A percentile compares a stretch with the other conserved stretches of the same genome.
Evolutionary conservation across 1,284 basidiomycete genomes (phyloP).

Genomic region (Earliella scabrosa): DNA sequence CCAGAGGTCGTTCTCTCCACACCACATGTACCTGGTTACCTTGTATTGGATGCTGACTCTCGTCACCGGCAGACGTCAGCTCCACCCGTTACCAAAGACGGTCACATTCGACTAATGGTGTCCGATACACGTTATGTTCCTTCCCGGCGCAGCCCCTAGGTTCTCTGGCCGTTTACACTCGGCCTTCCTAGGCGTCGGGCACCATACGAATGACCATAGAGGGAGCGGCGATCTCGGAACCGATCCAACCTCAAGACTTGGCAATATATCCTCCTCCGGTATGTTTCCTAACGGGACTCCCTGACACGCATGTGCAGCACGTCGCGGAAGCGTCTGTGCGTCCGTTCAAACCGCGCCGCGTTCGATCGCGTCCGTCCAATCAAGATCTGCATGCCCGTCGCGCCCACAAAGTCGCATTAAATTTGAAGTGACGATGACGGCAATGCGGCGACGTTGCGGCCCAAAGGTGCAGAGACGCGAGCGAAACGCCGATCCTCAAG

Average conservation of each 20-base stretch:
- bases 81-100: background rate
- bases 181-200: constrained; percentile 9
- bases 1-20: no score
- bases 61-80: background rate
- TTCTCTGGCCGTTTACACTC: background rate
- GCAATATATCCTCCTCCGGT: constrained; percentile 19
- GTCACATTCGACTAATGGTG: background rate
- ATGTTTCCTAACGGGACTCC: constrained; percentile 2
- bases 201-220: constrained; percentile 1
- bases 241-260: constrained; percentile 3
- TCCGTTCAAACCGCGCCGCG: constrained; percentile 10
- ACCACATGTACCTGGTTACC: constrained; percentile 5
- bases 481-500: background rate
- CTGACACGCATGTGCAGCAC: constrained; percentile 1
- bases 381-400: background rate
- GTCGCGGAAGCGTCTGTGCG: constrained; percentile 16
- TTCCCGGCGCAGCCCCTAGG: background rate
- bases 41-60: background rate
- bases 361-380: background rate
- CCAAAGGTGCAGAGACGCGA: background rate
- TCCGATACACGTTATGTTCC: background rate
- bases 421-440: background rate
- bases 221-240: constrained; percentile 15
- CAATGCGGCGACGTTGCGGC: background rate
- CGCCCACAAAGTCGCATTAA: constrained; percentile 6